Percentiles rank a stretch among this genome's conserved stretches.
These are phyloP conservation scores for Rhizophlyctis rosea DNA, from an alignment of 192 early-diverging fungal species.

Conservation along the genomic window DNA sequence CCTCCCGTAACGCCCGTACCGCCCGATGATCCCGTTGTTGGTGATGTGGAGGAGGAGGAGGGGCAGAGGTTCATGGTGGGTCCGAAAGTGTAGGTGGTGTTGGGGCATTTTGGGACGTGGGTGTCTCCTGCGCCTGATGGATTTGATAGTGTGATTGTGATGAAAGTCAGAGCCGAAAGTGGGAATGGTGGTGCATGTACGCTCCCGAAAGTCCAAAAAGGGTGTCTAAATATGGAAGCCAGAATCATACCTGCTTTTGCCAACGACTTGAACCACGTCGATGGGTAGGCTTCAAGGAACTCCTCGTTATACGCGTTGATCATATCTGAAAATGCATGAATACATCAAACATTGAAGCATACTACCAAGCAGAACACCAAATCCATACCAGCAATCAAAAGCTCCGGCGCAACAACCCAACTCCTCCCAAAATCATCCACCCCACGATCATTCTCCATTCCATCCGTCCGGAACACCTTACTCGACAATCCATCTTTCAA, in stretches of 20 bases:
- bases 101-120: not conserved
- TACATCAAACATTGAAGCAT: not conserved
- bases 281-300: not conserved
- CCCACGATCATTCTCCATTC: not conserved
- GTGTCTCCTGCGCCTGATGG: not conserved
- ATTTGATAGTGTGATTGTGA: no score
- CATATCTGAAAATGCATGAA: not conserved
- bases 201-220: not conserved
- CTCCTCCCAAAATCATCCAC: not conserved
- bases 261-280: not conserved
- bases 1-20: no score
- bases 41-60: no score
- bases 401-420: slow-evolving; percentile 7
- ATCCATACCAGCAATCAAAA: slow-evolving; percentile 10
- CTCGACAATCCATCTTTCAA: not conserved
- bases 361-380: not conserved
- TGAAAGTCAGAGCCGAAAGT: no score
- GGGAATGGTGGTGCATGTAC: no score
- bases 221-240: not conserved
- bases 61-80: not conserved
- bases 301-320: not conserved
- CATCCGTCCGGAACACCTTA: slow-evolving; percentile 12
- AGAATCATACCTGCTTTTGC: not conserved
- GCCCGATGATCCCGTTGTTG: no score
- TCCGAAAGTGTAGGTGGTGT: not conserved